Base-by-base conservation (phyloP, 179 eudicot genomes). In the Vitellaria paradoxa region DNA sequence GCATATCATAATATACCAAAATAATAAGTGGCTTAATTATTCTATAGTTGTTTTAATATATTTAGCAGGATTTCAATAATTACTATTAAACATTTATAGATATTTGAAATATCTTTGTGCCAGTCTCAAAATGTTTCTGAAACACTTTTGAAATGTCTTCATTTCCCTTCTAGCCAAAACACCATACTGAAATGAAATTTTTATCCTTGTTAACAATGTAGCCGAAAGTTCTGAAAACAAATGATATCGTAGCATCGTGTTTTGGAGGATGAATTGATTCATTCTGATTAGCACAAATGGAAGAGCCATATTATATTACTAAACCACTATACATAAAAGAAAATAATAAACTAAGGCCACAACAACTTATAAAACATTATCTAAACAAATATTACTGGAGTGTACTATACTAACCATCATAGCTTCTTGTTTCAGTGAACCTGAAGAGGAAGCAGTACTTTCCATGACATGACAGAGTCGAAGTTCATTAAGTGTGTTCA, bases 401-500 rank as follows among this genome's bases (percentile, higher is more conserved):
- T 67, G 63, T 66, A 45, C 5, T 3, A 61, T 55, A 77, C 81
- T 85, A 74, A 93, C 99, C 94, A 89, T 87, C 21, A 77, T 66
- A 78, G 52, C 77, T 74, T 87, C 95, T 62, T 77, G 90, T 78
- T 88, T 89, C 70, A 76, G 73, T 68, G 93, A 83, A 37, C 62
- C 53, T 63, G 84, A 68, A 64, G 89, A 84, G 14, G 86, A 80
- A 71, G 82, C 73, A 79, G 79, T 80, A 83, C 87, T 89, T 81
- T 89, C 98, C 86, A 86, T 69, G 46, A 88, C 89, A 85, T 92
- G 84, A 79, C 92, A 87, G 64, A 90, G 80, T 26, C 99, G 88
- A 80, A 96, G 92, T 86, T 90, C 96, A 86, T 96, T 96, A 57
- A 96, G 90, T 76, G 93, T 90, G 81, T 87, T 87, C 87, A 96